Conservation (phyloP, 2,329 filamentous ascomycete genomes). For the Cadophora sp. region DNA sequence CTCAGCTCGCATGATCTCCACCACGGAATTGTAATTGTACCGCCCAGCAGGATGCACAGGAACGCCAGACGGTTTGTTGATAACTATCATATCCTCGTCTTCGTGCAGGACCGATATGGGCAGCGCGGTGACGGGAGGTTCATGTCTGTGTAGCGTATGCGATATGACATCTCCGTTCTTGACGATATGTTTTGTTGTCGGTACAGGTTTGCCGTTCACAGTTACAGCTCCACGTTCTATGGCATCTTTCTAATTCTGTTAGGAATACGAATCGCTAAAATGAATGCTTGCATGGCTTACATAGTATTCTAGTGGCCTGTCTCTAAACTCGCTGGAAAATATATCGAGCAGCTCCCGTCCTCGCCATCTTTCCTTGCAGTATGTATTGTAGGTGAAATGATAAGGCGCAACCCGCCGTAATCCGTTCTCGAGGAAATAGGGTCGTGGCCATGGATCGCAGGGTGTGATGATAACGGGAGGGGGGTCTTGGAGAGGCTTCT, state of each 20-base stretch:
- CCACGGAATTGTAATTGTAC: constrained; percentile 93
- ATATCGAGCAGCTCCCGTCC: constrained; percentile 83
- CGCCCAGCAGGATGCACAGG: constrained; percentile 94
- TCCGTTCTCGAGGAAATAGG: constrained; percentile 85
- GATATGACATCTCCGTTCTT: constrained; percentile 91
- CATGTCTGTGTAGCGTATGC: constrained; percentile 93
- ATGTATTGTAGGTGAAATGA: constrained; percentile 93
- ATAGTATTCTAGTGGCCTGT: constrained; percentile 87
- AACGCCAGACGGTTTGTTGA: constrained; percentile 94
- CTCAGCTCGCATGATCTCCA: constrained; percentile 91
- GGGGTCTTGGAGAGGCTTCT: constrained; percentile 50
- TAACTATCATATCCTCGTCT: constrained; percentile 91
- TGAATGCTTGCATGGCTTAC: constrained; percentile 52
- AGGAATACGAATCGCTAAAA: constrained; percentile 31
- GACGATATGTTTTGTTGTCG: constrained; percentile 70
- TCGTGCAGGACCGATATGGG: constrained; percentile 87
- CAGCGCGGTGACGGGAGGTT: constrained; percentile 86
- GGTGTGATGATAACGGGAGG: constrained; percentile 58
- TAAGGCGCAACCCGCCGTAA: constrained; percentile 86
- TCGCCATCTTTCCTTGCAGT: constrained; percentile 93
- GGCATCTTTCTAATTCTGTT: constrained; percentile 64
- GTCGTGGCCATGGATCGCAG: constrained; percentile 63
- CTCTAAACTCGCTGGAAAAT: constrained; percentile 90
- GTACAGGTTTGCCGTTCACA: constrained; percentile 77
- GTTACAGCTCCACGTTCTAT: constrained; percentile 81